These are phyloP conservation scores for Podospora pseudopauciseta DNA, from an alignment of 495 filamentous ascomycete species.

Conservation along the genomic window DNA sequence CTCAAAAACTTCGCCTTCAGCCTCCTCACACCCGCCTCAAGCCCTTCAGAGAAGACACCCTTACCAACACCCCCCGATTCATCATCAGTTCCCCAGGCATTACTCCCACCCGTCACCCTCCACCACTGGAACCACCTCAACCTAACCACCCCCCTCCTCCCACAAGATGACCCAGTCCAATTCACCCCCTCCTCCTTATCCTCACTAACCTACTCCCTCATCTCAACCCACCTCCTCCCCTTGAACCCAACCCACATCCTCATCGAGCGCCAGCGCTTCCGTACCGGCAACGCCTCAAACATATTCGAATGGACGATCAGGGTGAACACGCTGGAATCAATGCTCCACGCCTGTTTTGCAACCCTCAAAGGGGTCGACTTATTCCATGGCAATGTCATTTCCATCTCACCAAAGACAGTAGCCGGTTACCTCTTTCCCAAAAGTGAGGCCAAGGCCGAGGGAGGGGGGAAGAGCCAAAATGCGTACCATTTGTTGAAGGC, in stretches of 20 bases:
- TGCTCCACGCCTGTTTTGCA: conserved; percentile 75
- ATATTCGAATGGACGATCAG: conserved; percentile 87
- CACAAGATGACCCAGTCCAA: not conserved
- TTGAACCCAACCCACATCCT: conserved; percentile 66
- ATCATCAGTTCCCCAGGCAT: conserved; percentile 30
- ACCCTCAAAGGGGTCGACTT: conserved; percentile 47
- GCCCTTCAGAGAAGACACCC: not conserved
- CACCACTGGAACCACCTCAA: conserved; percentile 34
- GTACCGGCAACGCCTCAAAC: conserved; percentile 57
- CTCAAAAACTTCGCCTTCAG: conserved; percentile 81
- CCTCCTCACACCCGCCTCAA: conserved; percentile 43
- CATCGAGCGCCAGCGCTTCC: conserved; percentile 87
- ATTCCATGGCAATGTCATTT: conserved; percentile 36
- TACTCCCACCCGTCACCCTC: conserved; percentile 35
- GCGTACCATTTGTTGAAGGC: conserved; percentile 46
- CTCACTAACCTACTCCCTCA: conserved; percentile 56
- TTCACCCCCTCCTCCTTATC: conserved; percentile 60
- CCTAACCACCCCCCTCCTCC: conserved; percentile 25
- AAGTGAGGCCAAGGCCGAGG: conserved; percentile 7
- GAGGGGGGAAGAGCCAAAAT: not conserved
- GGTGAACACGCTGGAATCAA: conserved; percentile 85
- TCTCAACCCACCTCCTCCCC: conserved; percentile 51
- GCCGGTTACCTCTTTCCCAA: conserved; percentile 34
- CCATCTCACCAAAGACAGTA: conserved; percentile 42
- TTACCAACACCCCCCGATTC: not conserved